Evolutionary conservation across 306 rosid species (phyloP).

Genomic region (Rosa persica): DNA sequence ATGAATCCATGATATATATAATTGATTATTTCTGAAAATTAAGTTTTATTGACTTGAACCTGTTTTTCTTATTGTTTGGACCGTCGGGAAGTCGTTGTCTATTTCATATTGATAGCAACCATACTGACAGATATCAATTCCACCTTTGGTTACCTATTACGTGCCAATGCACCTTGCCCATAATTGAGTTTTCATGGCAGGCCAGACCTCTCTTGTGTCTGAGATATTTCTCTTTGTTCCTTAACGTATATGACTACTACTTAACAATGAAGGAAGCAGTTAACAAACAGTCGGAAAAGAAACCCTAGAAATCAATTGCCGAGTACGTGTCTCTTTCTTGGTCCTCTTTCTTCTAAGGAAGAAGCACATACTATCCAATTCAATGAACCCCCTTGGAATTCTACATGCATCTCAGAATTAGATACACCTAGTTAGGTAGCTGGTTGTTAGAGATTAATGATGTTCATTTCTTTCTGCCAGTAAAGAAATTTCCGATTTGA

Average conservation of each 20-base stretch:
- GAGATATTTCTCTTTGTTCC: not conserved
- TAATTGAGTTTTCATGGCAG: slow-evolving; percentile 4
- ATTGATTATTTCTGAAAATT: not conserved
- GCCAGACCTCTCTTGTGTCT: not conserved
- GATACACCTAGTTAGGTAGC: too few relatives aligned
- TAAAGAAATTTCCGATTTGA: too few relatives aligned
- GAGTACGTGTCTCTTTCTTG: not conserved
- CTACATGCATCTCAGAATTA: too few relatives aligned
- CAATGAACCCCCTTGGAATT: too few relatives aligned
- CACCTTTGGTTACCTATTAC: not conserved
- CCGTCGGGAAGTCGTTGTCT: not conserved
- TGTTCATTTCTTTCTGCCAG: too few relatives aligned
- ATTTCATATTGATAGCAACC: not conserved
- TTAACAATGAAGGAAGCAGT: not conserved
- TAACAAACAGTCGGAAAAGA: not conserved
- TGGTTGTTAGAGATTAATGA: too few relatives aligned
- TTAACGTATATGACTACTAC: not conserved
- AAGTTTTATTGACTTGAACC: not conserved
- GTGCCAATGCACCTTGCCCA: not conserved
- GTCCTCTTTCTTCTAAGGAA: not conserved
- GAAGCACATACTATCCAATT: too few relatives aligned
- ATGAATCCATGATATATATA: too few relatives aligned
- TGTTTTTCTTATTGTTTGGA: not conserved
- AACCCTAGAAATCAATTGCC: not conserved
- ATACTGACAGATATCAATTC: not conserved